Conservation (phyloP, 345 rosid genomes). For the Aethionema arabicum region DNA sequence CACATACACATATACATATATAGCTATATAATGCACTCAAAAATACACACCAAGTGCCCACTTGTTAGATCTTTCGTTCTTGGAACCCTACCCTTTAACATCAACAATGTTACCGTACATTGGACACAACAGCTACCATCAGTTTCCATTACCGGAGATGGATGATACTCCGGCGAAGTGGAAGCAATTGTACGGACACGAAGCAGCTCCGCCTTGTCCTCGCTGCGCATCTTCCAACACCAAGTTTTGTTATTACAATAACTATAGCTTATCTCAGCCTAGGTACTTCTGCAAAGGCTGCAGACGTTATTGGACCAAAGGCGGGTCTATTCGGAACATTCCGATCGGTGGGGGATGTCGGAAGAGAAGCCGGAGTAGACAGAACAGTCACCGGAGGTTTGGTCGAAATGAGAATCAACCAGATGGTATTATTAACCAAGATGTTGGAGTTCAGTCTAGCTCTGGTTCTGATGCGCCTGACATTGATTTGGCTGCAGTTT, state of each 20-base stretch:
- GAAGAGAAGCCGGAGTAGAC: conserved; percentile 52
- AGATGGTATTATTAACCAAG: conserved; percentile 30
- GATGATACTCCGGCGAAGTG: conserved; percentile 34
- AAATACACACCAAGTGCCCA: conserved; percentile 22
- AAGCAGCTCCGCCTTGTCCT: conserved; percentile 72
- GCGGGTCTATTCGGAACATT: conserved; percentile 78
- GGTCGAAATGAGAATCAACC: conserved; percentile 22
- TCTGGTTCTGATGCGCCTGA: conserved; percentile 33
- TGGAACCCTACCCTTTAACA: background rate
- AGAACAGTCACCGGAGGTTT: conserved; percentile 40
- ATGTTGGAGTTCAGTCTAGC: conserved; percentile 24
- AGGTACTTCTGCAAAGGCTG: conserved; percentile 84
- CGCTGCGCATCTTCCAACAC: conserved; percentile 88
- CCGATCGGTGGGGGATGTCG: conserved; percentile 91
- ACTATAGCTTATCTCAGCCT: conserved; percentile 91
- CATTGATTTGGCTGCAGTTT: conserved; percentile 74
- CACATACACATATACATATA: background rate
- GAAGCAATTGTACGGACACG: conserved; percentile 42
- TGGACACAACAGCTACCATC: conserved; percentile 29
- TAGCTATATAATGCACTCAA: conserved; percentile 22
- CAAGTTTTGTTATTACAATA: conserved; percentile 89
- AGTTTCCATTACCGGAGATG: conserved; percentile 31
- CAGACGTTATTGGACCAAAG: conserved; percentile 88
- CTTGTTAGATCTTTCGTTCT: conserved; percentile 3
- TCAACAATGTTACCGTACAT: conserved; percentile 32